These are phyloP conservation scores for Blastobotrys terrestris DNA, from an alignment of 805 yeast species.

Conservation along the genomic window DNA sequence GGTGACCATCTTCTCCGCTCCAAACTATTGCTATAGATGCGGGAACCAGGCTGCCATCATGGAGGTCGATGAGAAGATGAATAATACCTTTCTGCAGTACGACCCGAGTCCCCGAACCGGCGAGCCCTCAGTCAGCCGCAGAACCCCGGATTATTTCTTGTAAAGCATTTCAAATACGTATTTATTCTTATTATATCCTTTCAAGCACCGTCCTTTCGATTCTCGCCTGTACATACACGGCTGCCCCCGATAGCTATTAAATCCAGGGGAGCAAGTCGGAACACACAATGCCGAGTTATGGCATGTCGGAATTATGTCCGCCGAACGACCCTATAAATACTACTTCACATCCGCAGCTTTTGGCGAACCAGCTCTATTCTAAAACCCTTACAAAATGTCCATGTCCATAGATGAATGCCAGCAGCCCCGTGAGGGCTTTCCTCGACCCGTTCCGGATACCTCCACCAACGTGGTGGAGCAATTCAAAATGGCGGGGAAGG, in stretches of 20 bases:
- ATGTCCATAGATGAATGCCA: neutral
- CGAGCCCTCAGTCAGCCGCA: slow-evolving; percentile 89
- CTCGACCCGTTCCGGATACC: slow-evolving; percentile 48
- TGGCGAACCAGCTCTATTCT: too few relatives aligned
- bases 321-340: neutral
- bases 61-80: slow-evolving; percentile 88
- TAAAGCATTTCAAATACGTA: slow-evolving; percentile 29
- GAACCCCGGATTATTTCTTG: slow-evolving; percentile 91
- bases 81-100: slow-evolving; percentile 82
- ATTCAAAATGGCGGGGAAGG: slow-evolving; percentile 74
- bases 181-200: too few relatives aligned
- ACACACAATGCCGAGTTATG: neutral
- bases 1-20: slow-evolving; percentile 87
- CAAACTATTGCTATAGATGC: slow-evolving; percentile 90
- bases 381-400: neutral
- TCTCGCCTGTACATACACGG: too few relatives aligned
- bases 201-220: too few relatives aligned
- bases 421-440: slow-evolving; percentile 22
- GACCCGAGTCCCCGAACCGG: slow-evolving; percentile 96
- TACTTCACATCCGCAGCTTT: neutral
- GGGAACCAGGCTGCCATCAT: slow-evolving; percentile 94
- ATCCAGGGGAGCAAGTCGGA: too few relatives aligned
- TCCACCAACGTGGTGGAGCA: slow-evolving; percentile 53
- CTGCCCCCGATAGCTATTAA: too few relatives aligned
- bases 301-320: neutral